A percentile compares a stretch with the other conserved stretches of the same genome.
These are phyloP conservation scores for Plasmodium coatneyi DNA, from an alignment of 169 alveolate genomes.

Conservation along the genomic window DNA sequence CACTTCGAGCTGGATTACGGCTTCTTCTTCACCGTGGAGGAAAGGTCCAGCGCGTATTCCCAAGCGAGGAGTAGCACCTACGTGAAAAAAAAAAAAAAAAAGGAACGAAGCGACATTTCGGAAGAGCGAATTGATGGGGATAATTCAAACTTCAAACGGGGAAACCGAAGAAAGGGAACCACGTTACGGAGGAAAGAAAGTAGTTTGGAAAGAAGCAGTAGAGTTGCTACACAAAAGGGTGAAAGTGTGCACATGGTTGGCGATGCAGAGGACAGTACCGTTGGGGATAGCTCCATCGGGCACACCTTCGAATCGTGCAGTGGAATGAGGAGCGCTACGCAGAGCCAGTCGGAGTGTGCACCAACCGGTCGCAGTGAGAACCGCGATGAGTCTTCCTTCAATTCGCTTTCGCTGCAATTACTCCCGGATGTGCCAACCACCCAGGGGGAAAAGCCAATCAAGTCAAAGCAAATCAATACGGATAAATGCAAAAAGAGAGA, in stretches of 20 bases:
- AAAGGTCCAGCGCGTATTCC: background rate
- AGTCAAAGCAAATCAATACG: background rate
- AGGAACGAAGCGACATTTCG: background rate
- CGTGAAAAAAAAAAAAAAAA: background rate
- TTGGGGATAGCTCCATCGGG: background rate
- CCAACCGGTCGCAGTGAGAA: background rate
- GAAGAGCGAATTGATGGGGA: background rate
- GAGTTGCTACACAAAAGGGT: background rate
- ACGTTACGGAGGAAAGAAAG: background rate
- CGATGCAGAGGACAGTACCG: background rate
- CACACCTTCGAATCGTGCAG: background rate
- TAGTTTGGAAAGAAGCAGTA: background rate
- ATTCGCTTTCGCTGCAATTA: background rate
- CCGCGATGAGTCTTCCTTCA: background rate
- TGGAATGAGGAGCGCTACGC: background rate
- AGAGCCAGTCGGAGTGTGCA: background rate
- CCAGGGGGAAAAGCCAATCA: background rate
- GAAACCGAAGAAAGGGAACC: background rate
- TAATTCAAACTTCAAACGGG: background rate
- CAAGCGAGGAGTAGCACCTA: background rate
- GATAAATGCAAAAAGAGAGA: background rate
- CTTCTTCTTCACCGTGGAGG: constrained; percentile 28
- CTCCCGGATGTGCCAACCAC: background rate
- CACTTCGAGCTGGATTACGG: constrained; percentile 57
- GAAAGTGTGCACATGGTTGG: background rate